Evolutionary conservation across 2,329 filamentous ascomycete genomes (phyloP).

Genomic region (Keithomyces neogunnii): DNA sequence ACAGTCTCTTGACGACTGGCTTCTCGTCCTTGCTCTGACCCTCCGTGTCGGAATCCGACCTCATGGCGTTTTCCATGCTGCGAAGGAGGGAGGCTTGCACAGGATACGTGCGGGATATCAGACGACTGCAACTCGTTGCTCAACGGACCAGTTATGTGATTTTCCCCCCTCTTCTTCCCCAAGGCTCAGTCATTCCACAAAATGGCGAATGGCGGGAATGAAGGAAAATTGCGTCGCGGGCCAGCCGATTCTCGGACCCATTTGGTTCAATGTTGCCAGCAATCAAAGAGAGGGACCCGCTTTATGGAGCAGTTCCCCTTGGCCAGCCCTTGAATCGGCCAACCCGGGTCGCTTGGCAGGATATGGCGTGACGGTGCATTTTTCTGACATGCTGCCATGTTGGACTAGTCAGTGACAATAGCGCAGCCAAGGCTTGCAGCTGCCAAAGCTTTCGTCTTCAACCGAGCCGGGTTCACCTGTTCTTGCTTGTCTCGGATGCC

Average conservation of each 20-base stretch:
- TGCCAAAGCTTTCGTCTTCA: too few species aligned
- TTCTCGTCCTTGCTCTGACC: constrained; percentile 5
- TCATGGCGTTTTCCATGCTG: neutral
- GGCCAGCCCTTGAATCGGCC: neutral
- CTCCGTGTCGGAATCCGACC: constrained; percentile 10
- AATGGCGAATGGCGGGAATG: neutral
- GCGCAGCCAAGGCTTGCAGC: too few species aligned
- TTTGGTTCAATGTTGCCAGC: neutral
- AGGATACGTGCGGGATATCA: neutral
- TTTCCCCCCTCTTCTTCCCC: neutral
- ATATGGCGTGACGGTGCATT: neutral
- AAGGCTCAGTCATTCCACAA: neutral
- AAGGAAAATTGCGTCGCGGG: constrained; percentile 1
- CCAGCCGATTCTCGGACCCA: neutral
- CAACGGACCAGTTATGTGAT: neutral
- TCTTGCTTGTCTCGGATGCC: too few species aligned
- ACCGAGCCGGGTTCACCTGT: too few species aligned
- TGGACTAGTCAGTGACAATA: neutral
- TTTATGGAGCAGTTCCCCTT: neutral
- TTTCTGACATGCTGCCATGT: neutral
- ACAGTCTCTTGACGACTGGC: constrained; percentile 3
- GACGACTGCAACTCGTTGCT: too few species aligned
- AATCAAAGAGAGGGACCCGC: neutral
- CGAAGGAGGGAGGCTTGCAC: neutral
- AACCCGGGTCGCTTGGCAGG: neutral